Base-by-base conservation (phyloP, 2,329 filamentous ascomycete species). In the Aspergillus novoparasiticus region DNA sequence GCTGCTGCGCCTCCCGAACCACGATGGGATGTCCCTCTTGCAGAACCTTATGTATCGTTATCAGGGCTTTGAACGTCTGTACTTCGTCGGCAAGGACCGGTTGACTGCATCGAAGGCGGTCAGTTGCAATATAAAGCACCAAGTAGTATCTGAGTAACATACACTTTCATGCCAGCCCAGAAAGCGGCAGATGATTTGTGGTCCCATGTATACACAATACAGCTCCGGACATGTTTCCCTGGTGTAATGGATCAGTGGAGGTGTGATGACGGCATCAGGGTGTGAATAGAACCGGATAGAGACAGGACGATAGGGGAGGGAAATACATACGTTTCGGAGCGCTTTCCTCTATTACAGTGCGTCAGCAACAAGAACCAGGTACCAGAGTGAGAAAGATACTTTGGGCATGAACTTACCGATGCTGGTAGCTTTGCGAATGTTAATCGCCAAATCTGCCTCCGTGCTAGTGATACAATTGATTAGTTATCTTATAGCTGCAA, bases 201-300 rank as follows among this genome's bases (percentile, higher is more conserved):
- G 81, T 99, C 95, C 95, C 95, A 99, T 63, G 94, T 98, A 80
- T 98, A 98, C 53, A 99, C 94, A 73, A 99, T 99, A 76, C 93
- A 96, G 79, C 91, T 93, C 75, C 95, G 92, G 63, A 99, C 95
- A 91, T 99, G 95, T 82, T 99, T 99, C 65, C 86, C 87, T 86
- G 73, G 43, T 59, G 61, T 61, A 60, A 30, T 46, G 45, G 51
- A 50, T 64, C 28, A 60, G 54, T 50, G 48, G 26, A 26, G 19
- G 51, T 51, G 41, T 59, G 63, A 19, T 36, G 9, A 34, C 32
- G 12, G 23, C 6, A 3, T 9, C 19, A 9, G 30, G 11, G 21
- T 16, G 12, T n/a, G 30, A 2, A 54, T 21, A n/a, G 19, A 23
- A 11, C 21, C 57, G 65, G 64, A 64, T 51, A 53, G 46, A n/a